Evolutionary conservation across 164 flowering plant species (phyloP).

Genomic region (Saururus chinensis): DNA sequence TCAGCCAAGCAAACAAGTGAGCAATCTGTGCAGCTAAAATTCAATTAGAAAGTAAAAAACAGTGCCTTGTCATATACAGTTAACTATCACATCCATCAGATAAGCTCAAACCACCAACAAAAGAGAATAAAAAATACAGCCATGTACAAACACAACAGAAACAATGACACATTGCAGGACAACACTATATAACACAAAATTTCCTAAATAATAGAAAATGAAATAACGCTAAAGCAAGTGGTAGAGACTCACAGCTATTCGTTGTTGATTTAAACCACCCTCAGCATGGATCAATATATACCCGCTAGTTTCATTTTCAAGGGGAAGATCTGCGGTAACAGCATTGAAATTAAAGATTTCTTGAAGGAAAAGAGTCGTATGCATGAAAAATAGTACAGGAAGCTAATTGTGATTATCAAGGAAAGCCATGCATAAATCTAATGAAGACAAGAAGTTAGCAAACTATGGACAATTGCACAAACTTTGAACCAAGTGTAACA

Average conservation of each 20-base stretch:
- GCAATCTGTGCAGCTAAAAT: neutral
- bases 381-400: neutral
- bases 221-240: neutral
- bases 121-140: no score
- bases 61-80: neutral
- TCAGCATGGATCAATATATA: conserved; percentile 96
- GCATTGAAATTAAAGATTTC: neutral
- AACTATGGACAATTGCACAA: neutral
- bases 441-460: neutral
- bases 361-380: no score
- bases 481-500: neutral
- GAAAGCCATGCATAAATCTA: neutral
- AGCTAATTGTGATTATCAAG: neutral
- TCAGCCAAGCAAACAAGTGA: neutral
- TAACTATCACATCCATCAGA: neutral
- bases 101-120: no score
- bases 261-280: conserved; percentile 98
- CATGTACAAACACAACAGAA: no score
- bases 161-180: neutral
- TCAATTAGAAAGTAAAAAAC: neutral
- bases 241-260: conserved; percentile 72
- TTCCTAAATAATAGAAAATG: neutral
- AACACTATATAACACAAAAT: neutral
- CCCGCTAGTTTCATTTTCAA: conserved; percentile 88
- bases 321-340: conserved; percentile 61